Percentiles rank a stretch among this genome's conserved stretches.
Evolutionary conservation across 306 rosid genomes (phyloP).

Genomic region (Carpinus fangiana): DNA sequence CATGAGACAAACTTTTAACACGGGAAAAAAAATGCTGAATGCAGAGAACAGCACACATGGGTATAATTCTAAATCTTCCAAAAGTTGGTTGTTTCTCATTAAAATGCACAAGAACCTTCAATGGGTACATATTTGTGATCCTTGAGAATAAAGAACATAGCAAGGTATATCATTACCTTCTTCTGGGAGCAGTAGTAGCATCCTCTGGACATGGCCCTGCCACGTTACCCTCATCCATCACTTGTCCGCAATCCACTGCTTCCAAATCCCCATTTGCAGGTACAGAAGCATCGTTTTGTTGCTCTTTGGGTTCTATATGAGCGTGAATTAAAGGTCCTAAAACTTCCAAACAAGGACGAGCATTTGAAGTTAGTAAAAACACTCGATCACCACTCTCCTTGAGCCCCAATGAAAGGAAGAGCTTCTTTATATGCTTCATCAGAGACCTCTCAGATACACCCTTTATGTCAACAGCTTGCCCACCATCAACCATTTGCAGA

Average conservation of each 20-base stretch:
- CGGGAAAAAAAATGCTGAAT: not conserved
- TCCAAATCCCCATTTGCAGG: constrained; percentile 33
- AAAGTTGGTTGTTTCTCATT: not conserved
- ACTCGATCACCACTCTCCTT: constrained; percentile 70
- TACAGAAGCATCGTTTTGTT: constrained; percentile 29
- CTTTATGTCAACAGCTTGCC: constrained; percentile 93
- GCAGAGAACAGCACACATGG: not conserved
- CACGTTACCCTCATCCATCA: constrained; percentile 30
- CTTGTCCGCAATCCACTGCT: constrained; percentile 27
- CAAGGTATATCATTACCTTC: constrained; percentile 38
- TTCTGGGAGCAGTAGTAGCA: constrained; percentile 54
- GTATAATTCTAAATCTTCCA: not conserved
- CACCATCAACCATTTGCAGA: constrained; percentile 85
- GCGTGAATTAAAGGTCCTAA: constrained; percentile 60
- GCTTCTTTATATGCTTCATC: constrained; percentile 64
- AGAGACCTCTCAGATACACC: constrained; percentile 73
- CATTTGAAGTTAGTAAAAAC: constrained; percentile 65
- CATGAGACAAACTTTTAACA: not conserved
- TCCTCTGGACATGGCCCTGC: constrained; percentile 36
- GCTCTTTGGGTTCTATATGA: constrained; percentile 31
- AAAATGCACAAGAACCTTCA: constrained; percentile 1
- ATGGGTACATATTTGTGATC: not conserved
- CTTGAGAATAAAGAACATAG: not conserved
- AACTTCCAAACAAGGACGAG: constrained; percentile 67
- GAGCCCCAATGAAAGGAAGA: constrained; percentile 65